These are phyloP conservation scores for Scutellaria galericulata DNA, from an alignment of 257 asterid species.

Conservation along the genomic window DNA sequence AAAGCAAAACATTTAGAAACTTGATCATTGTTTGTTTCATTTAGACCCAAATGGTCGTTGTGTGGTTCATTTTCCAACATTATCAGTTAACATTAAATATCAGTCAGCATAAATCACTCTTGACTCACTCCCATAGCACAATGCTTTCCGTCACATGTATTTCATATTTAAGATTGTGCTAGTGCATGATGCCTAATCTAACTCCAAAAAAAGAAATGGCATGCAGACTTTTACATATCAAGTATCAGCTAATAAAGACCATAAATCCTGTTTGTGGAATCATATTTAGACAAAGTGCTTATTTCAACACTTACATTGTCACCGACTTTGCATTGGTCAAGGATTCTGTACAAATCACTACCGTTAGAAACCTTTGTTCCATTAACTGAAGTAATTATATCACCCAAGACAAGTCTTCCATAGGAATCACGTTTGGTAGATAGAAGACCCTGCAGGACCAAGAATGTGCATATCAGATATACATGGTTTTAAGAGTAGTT, in stretches of 20 bases:
- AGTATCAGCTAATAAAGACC: conserved; percentile 5
- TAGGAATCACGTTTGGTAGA: conserved; percentile 90
- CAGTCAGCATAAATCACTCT: conserved; percentile 12
- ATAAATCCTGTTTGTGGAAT: not conserved
- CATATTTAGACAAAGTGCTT: conserved; percentile 11
- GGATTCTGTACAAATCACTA: conserved; percentile 92
- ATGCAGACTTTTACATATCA: not conserved
- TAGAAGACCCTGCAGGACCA: conserved; percentile 76
- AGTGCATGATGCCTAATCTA: not conserved
- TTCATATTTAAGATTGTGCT: not conserved
- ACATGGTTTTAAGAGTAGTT: not conserved
- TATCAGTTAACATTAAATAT: not conserved
- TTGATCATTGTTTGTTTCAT: not conserved
- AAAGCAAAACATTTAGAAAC: conserved; percentile 18
- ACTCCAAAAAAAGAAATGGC: conserved; percentile 6
- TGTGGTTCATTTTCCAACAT: not conserved
- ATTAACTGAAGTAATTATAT: conserved; percentile 86
- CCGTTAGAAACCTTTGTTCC: conserved; percentile 89
- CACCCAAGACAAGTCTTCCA: conserved; percentile 91
- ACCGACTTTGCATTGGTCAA: conserved; percentile 94
- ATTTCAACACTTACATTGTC: conserved; percentile 60
- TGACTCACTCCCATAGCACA: not conserved
- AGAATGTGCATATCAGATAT: conserved; percentile 20
- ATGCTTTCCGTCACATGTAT: not conserved
- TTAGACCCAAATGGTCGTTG: not conserved